phyloP scores from a whole-genome alignment of 2,329 filamentous ascomycete genomes.

The Teratosphaeria zuluensis region DNA sequence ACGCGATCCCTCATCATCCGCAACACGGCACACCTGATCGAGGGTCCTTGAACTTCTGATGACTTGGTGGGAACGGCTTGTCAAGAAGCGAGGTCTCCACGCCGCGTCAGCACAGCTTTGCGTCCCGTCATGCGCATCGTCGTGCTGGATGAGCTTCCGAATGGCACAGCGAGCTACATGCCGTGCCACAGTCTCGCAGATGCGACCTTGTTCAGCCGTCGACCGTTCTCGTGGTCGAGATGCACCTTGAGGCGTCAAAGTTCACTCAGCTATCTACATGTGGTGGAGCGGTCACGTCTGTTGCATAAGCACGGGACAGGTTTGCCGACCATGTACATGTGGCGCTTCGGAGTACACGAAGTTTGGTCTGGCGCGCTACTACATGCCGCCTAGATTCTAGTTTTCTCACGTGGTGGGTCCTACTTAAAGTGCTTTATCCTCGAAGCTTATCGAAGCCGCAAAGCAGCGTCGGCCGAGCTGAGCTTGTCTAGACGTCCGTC shows the following conservation, averaged over 20 bases:
- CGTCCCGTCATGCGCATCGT: not conserved
- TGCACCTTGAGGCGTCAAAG: not conserved
- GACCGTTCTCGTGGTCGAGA: not conserved
- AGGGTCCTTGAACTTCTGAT: not conserved
- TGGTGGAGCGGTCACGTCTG: not conserved
- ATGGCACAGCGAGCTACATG: not conserved
- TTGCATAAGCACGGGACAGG: not conserved
- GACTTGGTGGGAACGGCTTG: not conserved
- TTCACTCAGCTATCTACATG: not conserved
- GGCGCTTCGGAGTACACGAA: not conserved
- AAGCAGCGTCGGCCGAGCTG: not conserved
- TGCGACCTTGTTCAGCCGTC: not conserved
- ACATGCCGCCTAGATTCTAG: not conserved
- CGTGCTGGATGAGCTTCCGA: not conserved
- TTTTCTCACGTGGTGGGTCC: not conserved
- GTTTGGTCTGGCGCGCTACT: not conserved
- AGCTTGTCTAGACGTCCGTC: not conserved
- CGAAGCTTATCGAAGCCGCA: not conserved
- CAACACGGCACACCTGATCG: not conserved
- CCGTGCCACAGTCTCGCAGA: not conserved
- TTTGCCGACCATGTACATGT: not conserved
- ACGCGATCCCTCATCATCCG: not conserved
- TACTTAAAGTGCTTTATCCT: not conserved
- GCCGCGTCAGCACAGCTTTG: not conserved
- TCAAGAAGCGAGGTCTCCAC: not conserved